These are phyloP conservation scores for Penicillium atrosanguineum DNA, from an alignment of 495 filamentous ascomycete species.

Conservation along the genomic window DNA sequence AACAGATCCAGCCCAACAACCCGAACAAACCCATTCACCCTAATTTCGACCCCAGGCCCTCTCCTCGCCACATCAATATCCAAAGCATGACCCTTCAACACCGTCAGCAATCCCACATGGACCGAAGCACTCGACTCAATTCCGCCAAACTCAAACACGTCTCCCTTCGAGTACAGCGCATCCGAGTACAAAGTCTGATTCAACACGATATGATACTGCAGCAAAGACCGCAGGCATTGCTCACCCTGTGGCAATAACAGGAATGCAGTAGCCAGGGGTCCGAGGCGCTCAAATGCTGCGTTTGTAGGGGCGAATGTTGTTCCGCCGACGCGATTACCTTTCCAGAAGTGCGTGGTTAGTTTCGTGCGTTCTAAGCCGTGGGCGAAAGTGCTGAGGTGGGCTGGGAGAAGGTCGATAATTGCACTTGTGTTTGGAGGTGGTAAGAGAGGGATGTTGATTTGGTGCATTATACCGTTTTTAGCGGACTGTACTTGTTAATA, in stretches of 20 bases:
- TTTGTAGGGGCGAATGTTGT: conserved; percentile 79
- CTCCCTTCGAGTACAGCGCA: conserved; percentile 35
- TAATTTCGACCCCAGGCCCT: conserved; percentile 60
- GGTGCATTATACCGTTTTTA: conserved; percentile 80
- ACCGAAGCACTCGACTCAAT: conserved; percentile 12
- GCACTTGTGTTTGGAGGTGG: conserved; percentile 63
- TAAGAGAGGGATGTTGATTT: conserved; percentile 65
- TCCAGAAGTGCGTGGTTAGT: conserved; percentile 47
- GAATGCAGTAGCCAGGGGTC: conserved; percentile 68
- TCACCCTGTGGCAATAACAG: conserved; percentile 68
- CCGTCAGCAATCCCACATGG: conserved; percentile 65
- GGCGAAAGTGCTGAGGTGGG: conserved; percentile 71
- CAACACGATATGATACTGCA: conserved; percentile 74
- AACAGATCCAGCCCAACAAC: conserved; percentile 65
- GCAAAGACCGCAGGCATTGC: conserved; percentile 67
- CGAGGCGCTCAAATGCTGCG: conserved; percentile 68
- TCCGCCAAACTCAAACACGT: conserved; percentile 28
- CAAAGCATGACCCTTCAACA: conserved; percentile 55
- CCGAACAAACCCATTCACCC: conserved; percentile 63
- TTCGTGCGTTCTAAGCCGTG: conserved; percentile 70
- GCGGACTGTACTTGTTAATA: conserved; percentile 36
- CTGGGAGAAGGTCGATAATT: conserved; percentile 65
- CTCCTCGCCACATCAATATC: conserved; percentile 65
- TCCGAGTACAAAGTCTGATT: conserved; percentile 81
- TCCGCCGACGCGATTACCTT: conserved; percentile 46